Evolutionary conservation across 768 basidiomycete genomes (phyloP).

Genomic region (Lyophyllum shimeji): DNA sequence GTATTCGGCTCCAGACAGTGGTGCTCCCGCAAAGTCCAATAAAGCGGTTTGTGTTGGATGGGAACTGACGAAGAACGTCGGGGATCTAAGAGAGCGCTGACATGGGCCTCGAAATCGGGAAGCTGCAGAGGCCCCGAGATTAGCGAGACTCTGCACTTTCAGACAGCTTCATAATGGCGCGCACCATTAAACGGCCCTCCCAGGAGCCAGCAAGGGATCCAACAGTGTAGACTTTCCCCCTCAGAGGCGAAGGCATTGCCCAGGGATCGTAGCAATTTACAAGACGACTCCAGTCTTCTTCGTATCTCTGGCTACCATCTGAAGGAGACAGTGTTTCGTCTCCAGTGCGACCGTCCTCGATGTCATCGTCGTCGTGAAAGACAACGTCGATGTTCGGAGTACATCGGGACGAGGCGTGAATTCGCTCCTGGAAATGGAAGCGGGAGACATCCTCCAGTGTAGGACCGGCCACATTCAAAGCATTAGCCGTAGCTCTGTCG

Average conservation of each 20-base stretch:
- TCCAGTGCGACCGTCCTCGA: slow-evolving; percentile 1
- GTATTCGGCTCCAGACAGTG: slow-evolving; percentile 41
- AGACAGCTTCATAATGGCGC: slow-evolving; percentile 9
- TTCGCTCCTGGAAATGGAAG: slow-evolving; percentile 43
- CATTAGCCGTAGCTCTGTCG: slow-evolving; percentile 33
- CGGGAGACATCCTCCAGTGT: slow-evolving; percentile 39
- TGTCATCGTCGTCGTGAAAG: slow-evolving; percentile 12
- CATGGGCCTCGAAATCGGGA: slow-evolving; percentile 20
- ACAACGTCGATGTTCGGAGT: slow-evolving; percentile 7
- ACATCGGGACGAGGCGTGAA: slow-evolving; percentile 24
- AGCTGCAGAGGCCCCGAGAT: slow-evolving; percentile 6
- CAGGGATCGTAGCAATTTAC: slow-evolving; percentile 41
- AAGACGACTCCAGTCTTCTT: slow-evolving; percentile 49
- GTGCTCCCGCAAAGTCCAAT: slow-evolving; percentile 44
- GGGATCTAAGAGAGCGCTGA: slow-evolving; percentile 21
- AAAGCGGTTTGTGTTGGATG: slow-evolving; percentile 35
- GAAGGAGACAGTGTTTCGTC: not conserved
- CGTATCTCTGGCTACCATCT: slow-evolving; percentile 31
- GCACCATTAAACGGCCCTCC: slow-evolving; percentile 46
- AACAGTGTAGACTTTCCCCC: slow-evolving; percentile 40
- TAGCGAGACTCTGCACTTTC: not conserved
- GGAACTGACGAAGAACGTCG: slow-evolving; percentile 24
- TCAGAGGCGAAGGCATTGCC: slow-evolving; percentile 32
- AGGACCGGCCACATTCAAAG: slow-evolving; percentile 27
- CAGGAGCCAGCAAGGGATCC: slow-evolving; percentile 46